A percentile compares a stretch with the other conserved stretches of the same genome.
Evolutionary conservation across 2,329 filamentous ascomycete genomes (phyloP).

Genomic region (Phoma sp.): DNA sequence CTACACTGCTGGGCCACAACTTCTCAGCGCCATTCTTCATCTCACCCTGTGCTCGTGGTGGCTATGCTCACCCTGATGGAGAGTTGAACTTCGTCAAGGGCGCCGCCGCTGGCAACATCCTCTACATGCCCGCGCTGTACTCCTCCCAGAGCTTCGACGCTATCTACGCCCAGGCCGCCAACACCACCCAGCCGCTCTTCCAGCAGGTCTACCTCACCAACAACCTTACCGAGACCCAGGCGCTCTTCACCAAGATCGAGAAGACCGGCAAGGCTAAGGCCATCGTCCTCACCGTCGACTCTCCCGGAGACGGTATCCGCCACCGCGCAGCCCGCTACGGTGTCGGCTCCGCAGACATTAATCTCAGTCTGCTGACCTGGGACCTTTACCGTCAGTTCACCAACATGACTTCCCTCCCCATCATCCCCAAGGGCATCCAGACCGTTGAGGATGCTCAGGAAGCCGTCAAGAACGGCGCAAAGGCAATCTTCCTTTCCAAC

Average conservation of each 20-base stretch:
- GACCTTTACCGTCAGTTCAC: conserved; percentile 45
- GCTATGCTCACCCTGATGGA: conserved; percentile 55
- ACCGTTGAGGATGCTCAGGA: conserved; percentile 50
- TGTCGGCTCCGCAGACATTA: conserved; percentile 40
- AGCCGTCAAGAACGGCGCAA: conserved; percentile 46
- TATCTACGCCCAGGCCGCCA: conserved; percentile 36
- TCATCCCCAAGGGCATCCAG: conserved; percentile 52
- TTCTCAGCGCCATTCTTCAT: conserved; percentile 65
- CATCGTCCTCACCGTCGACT: conserved; percentile 53
- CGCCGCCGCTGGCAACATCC: conserved; percentile 57
- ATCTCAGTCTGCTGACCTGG: conserved; percentile 44
- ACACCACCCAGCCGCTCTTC: conserved; percentile 47
- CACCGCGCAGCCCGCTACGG: conserved; percentile 46
- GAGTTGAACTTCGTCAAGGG: conserved; percentile 61
- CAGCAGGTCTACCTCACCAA: conserved; percentile 52
- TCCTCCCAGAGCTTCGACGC: conserved; percentile 44
- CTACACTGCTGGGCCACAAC: conserved; percentile 62
- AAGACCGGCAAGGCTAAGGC: conserved; percentile 47
- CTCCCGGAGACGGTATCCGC: conserved; percentile 49
- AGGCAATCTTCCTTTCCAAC: conserved; percentile 53
- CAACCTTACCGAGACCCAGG: conserved; percentile 39
- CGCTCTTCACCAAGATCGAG: conserved; percentile 44
- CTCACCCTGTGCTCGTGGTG: conserved; percentile 51
- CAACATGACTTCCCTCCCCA: conserved; percentile 48
- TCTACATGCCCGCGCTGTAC: conserved; percentile 57